Percentiles rank a stretch among this genome's conserved stretches.
These are phyloP conservation scores for Chrysochromulina tobinii DNA, from an alignment of 78 protist genomes.

Conservation along the genomic window DNA sequence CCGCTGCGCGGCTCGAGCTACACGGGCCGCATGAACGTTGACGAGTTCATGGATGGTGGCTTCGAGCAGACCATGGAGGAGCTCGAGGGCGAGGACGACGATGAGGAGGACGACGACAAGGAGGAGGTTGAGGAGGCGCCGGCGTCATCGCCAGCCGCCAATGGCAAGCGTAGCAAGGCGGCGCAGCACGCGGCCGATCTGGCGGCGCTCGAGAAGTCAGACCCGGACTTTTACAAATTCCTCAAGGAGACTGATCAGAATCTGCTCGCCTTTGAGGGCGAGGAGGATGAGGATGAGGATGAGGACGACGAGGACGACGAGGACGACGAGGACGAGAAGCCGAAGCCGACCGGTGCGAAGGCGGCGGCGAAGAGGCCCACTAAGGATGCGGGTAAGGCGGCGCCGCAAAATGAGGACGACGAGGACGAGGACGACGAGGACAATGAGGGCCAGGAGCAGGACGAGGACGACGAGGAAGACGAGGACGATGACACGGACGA, in stretches of 20 bases:
- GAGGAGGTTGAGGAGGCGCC: too few species aligned
- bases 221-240: constrained; percentile 51
- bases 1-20: too few species aligned
- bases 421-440: constrained; percentile 58
- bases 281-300: constrained; percentile 51
- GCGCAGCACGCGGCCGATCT: too few species aligned
- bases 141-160: too few species aligned
- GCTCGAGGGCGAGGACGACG: too few species aligned
- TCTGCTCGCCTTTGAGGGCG: constrained; percentile 47
- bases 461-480: not conserved
- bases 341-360: constrained; percentile 23
- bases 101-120: too few species aligned
- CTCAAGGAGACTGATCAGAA: constrained; percentile 30
- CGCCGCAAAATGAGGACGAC: constrained; percentile 36
- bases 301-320: constrained; percentile 50
- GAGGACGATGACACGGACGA: not conserved
- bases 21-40: too few species aligned
- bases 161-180: too few species aligned
- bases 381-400: not conserved
- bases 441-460: constrained; percentile 45
- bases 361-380: constrained; percentile 44
- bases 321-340: constrained; percentile 9
- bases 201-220: not conserved
- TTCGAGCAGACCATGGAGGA: too few species aligned
- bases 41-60: too few species aligned